These are phyloP conservation scores for Tephrocybe rancida DNA, from an alignment of 768 basidiomycete species.

Conservation along the genomic window DNA sequence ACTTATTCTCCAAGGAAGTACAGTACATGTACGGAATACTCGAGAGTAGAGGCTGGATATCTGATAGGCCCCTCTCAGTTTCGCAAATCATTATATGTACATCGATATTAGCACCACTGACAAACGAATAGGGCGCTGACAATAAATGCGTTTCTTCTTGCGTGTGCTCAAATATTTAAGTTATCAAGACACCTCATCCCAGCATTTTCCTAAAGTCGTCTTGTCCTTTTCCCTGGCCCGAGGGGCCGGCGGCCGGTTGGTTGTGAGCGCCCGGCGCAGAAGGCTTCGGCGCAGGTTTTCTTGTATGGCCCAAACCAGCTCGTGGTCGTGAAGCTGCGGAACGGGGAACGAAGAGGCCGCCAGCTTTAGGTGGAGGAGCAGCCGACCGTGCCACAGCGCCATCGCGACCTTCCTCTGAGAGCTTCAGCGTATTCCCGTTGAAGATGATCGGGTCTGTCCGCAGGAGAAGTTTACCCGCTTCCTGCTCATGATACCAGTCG, in stretches of 20 bases:
- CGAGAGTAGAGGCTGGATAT: no score
- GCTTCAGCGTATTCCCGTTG: conserved; percentile 56
- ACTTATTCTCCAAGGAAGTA: no score
- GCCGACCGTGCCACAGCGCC: conserved; percentile 29
- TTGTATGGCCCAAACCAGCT: conserved; percentile 67
- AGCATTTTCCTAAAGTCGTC: conserved; percentile 90
- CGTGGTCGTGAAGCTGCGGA: conserved; percentile 65
- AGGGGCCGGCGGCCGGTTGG: conserved; percentile 22
- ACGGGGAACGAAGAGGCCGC: conserved; percentile 69
- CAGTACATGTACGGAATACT: no score
- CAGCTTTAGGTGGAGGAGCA: conserved; percentile 38
- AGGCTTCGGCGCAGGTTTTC: conserved; percentile 33
- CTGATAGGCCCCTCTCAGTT: no score
- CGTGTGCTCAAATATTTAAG: neutral
- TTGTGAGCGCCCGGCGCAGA: conserved; percentile 11
- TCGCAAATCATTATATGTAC: no score
- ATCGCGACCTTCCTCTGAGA: conserved; percentile 56
- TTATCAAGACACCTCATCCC: conserved; percentile 25
- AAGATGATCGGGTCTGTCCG: conserved; percentile 73
- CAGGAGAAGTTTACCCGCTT: conserved; percentile 80
- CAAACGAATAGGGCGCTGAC: no score
- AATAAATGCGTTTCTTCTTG: no score
- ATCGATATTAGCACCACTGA: no score
- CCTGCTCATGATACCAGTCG: conserved; percentile 45
- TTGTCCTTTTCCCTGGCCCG: conserved; percentile 55